phyloP scores from a whole-genome alignment of 2,329 filamentous ascomycete genomes.

The Blumeriella jaapii region DNA sequence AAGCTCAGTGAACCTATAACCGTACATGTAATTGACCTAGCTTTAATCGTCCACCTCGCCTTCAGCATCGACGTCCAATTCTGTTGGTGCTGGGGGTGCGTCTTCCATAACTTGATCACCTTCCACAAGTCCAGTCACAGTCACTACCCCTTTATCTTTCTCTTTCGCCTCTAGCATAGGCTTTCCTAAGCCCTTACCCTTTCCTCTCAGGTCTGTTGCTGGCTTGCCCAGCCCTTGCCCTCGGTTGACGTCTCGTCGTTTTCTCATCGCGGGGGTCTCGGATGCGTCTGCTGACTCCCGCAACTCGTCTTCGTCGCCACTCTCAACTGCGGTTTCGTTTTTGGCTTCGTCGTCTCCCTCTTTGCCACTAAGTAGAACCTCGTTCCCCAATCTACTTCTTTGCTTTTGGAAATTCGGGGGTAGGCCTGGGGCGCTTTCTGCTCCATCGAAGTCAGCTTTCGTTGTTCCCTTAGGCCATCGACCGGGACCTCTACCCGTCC shows the following conservation, averaged over 20 bases:
- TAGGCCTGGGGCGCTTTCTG: constrained; percentile 51
- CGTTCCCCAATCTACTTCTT: constrained; percentile 25
- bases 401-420: constrained; percentile 36
- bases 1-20: neutral
- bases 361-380: constrained; percentile 24
- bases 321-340: constrained; percentile 12
- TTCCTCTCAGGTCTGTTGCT: constrained; percentile 13
- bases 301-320: constrained; percentile 8
- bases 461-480: constrained; percentile 59
- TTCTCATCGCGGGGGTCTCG: constrained; percentile 13
- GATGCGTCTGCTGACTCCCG: constrained; percentile 24
- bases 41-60: constrained; percentile 12
- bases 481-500: constrained; percentile 52
- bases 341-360: constrained; percentile 15
- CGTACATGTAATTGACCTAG: neutral
- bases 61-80: constrained; percentile 21
- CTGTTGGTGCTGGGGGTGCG: constrained; percentile 8
- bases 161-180: constrained; percentile 9
- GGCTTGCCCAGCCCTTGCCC: constrained; percentile 23
- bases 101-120: constrained; percentile 28
- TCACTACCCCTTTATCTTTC: constrained; percentile 13
- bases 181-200: constrained; percentile 7
- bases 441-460: constrained; percentile 56
- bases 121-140: constrained; percentile 11
- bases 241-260: constrained; percentile 13